Conservation (phyloP, 371 early-diverging fungal genomes). For the Mortierella sp. region DNA sequence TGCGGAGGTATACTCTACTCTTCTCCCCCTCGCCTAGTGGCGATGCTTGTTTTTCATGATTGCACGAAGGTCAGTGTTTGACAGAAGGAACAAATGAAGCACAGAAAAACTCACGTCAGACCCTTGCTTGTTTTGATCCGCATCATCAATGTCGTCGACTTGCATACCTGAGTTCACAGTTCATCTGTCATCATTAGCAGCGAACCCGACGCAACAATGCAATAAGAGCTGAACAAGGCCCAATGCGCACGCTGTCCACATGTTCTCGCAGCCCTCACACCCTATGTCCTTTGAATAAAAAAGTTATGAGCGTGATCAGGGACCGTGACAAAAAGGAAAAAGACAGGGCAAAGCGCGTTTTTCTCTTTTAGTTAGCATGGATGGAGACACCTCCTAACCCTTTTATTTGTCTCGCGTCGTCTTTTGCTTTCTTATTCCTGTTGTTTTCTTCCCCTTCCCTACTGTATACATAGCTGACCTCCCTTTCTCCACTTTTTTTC, state of each 20-base stretch:
- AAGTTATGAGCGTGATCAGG: background rate
- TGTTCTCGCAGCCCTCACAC: no score
- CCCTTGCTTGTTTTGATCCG: background rate
- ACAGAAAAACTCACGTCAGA: background rate
- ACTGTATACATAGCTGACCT: background rate
- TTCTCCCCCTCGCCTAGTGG: no score
- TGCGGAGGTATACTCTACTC: no score
- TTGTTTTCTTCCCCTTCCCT: background rate
- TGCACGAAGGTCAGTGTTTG: no score
- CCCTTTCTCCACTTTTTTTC: background rate
- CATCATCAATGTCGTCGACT: background rate
- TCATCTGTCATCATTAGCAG: background rate
- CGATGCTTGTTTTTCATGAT: no score
- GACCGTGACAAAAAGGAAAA: background rate
- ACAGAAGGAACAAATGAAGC: background rate
- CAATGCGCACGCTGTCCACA: no score
- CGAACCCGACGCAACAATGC: background rate
- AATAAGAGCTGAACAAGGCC: no score
- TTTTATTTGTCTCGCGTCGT: background rate
- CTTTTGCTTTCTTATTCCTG: background rate
- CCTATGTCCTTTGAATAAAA: no score
- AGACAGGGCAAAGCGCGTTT: no score
- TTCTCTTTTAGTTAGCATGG: background rate
- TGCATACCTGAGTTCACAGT: background rate
- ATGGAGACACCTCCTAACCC: background rate